These are phyloP conservation scores for Mycena albidolilacea DNA, from an alignment of 768 basidiomycete genomes.

Conservation along the genomic window DNA sequence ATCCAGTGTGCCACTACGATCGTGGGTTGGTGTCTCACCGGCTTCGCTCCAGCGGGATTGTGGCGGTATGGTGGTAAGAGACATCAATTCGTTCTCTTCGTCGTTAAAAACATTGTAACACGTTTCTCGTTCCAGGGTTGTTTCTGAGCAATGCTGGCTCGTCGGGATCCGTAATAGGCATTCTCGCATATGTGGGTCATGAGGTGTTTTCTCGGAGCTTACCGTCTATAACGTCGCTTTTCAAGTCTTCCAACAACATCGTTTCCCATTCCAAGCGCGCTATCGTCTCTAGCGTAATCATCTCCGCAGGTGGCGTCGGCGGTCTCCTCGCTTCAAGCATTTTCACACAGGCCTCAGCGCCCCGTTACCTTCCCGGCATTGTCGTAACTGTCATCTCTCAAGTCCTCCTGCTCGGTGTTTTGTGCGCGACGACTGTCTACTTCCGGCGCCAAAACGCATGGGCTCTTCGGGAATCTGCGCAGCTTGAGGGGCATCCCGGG, in stretches of 20 bases:
- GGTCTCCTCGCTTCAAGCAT: conserved; percentile 64
- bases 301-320: conserved; percentile 65
- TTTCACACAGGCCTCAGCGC: conserved; percentile 63
- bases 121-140: conserved; percentile 53
- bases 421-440: conserved; percentile 56
- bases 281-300: conserved; percentile 61
- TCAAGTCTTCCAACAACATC: conserved; percentile 65
- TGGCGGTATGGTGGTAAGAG: conserved; percentile 60
- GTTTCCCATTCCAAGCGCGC: conserved; percentile 65
- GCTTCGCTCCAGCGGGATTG: conserved; percentile 51
- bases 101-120: not conserved
- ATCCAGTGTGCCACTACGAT: conserved; percentile 58
- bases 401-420: conserved; percentile 55
- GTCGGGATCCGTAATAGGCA: conserved; percentile 61
- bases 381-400: conserved; percentile 63
- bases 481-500: conserved; percentile 52
- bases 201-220: conserved; percentile 5
- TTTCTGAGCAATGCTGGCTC: conserved; percentile 64
- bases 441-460: conserved; percentile 55
- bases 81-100: conserved; percentile 10
- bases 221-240: not conserved
- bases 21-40: conserved; percentile 59
- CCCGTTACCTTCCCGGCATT: conserved; percentile 63
- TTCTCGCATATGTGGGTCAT: conserved; percentile 63
- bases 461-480: conserved; percentile 43